Conservation (phyloP, 2,329 filamentous ascomycete genomes). For the Ophiostoma australiae region DNA sequence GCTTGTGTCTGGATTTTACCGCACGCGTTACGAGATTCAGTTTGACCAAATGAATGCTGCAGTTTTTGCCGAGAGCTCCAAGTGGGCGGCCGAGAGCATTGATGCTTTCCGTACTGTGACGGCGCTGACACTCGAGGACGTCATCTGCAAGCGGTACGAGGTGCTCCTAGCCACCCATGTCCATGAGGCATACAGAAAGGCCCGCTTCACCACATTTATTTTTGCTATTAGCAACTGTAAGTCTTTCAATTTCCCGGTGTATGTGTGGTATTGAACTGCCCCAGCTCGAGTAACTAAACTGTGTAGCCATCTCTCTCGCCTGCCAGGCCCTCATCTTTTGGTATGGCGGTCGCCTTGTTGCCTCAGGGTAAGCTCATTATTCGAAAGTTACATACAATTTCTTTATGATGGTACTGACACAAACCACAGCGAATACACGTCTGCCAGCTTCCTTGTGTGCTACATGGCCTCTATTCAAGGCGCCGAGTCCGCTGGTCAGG, state of each 20-base stretch:
- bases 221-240: conserved; percentile 54
- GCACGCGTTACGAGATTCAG: conserved; percentile 50
- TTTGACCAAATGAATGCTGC: conserved; percentile 54
- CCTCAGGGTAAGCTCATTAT: neutral
- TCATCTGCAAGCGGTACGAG: conserved; percentile 43
- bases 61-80: conserved; percentile 56
- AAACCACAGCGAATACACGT: conserved; percentile 49
- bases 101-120: conserved; percentile 59
- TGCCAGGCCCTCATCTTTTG: neutral
- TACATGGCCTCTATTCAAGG: conserved; percentile 65
- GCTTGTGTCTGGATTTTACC: conserved; percentile 37
- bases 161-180: conserved; percentile 37
- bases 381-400: neutral
- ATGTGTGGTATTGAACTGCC: neutral
- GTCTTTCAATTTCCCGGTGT: conserved; percentile 48
- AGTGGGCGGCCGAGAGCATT: conserved; percentile 60
- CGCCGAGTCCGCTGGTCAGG: conserved; percentile 61
- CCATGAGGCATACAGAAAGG: conserved; percentile 47
- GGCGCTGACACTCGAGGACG: conserved; percentile 56
- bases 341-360: neutral
- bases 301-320: neutral
- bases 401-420: neutral
- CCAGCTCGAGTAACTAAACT: neutral
- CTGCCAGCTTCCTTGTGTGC: conserved; percentile 49
- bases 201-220: conserved; percentile 57